Evolutionary conservation across 352 stramenopile species (phyloP).

Genomic region (Phytophthora fragariaefolia): DNA sequence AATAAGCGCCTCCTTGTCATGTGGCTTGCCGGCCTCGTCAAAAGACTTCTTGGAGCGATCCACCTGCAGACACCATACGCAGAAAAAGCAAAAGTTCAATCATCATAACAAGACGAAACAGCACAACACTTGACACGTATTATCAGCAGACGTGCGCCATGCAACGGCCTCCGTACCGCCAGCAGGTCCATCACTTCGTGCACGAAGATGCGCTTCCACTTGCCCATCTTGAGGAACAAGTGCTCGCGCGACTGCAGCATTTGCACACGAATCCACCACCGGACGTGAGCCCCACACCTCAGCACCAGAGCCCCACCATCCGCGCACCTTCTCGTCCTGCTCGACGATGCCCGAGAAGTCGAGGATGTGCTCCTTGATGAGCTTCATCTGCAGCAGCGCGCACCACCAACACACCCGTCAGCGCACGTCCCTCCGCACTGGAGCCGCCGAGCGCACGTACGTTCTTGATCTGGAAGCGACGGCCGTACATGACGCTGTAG

Average conservation of each 20-base stretch:
- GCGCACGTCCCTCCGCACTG: not conserved
- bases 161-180: conserved; percentile 41
- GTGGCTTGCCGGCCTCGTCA: conserved; percentile 58
- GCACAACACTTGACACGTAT: not conserved
- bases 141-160: not conserved
- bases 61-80: conserved; percentile 44
- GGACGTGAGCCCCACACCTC: no score
- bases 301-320: not conserved
- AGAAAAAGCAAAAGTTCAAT: conserved; percentile 4
- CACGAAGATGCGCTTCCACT: conserved; percentile 76
- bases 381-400: conserved; percentile 54
- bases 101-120: conserved; percentile 3
- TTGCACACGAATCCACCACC: not conserved
- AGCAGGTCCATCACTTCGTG: conserved; percentile 83
- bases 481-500: conserved; percentile 82
- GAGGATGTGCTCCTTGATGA: conserved; percentile 84
- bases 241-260: conserved; percentile 56
- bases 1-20: conserved; percentile 73
- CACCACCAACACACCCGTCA: not conserved
- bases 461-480: conserved; percentile 83
- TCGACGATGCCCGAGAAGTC: conserved; percentile 75
- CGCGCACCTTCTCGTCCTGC: conserved; percentile 65
- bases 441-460: no score
- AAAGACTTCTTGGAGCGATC: conserved; percentile 89
- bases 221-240: conserved; percentile 66